Evolutionary conservation across 768 basidiomycete genomes (phyloP), one percentile per base, ranked within the genome.

Genomic region (Tephrocybe sp.): DNA sequence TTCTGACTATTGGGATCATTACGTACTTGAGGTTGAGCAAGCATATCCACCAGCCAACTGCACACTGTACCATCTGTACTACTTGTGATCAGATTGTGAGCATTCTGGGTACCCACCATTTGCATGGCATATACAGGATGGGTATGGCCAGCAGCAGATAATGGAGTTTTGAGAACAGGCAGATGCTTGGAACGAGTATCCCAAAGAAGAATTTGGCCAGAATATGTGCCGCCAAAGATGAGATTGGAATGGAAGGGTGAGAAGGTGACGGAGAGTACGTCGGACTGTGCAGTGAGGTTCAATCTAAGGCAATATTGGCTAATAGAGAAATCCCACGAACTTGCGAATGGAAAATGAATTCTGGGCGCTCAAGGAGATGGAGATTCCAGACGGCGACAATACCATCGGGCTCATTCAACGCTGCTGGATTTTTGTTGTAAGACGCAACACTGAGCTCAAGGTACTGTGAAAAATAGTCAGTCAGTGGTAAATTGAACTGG

Each of bases 101-200:
- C 97, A 65, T 98, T 98, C 70, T 98, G 97, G 2, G 97, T 97
- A 8, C 97, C 97, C 15, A 98, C 91, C 86, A 98, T 93, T 58
- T 90, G 86, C 87, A 99, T 97, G 0, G 93, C 90, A 72, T 99
- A 99, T 33, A 99, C 92, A 0, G 97, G 97, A 69, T 99, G 96
- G 3, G 97, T 98, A 65, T 99, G 97, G 0, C 97, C 97, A 24
- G 93, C 86, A 1, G 95, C 93, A 14, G 95, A 97, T 34, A 98
- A 70, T 0, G 97, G 97, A 4, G 97, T 97, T 73, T 98, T 99
- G 43, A 98, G 75, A 2, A 98, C 93, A 0, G 97, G 97, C 1
- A 98, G 75, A 65, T 97, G 93, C 65, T 96, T 96, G 1, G 95
- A 93, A 41, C 97, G 86, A 7, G 95, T 98, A 63, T 99, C 97